A percentile compares a stretch with the other conserved stretches of the same genome.
phyloP scores from a whole-genome alignment of 2,329 filamentous ascomycete genomes.

The Colletotrichum noveboracense region DNA sequence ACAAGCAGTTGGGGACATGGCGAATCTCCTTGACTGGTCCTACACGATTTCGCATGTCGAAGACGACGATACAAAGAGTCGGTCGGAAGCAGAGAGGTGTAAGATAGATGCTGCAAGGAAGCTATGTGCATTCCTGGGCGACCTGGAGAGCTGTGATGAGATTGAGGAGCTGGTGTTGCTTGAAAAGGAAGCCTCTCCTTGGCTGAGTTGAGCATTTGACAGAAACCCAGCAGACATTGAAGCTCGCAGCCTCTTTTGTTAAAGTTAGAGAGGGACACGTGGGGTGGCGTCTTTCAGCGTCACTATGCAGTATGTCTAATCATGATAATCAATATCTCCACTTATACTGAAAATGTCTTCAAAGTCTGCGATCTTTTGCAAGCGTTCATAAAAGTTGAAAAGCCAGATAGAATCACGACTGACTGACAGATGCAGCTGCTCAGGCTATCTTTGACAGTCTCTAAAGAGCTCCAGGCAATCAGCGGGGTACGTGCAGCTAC shows the following conservation, averaged over 20 bases:
- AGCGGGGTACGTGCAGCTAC: neutral
- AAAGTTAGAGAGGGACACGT: neutral
- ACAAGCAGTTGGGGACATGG: constrained; percentile 32
- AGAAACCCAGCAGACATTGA: neutral
- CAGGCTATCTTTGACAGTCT: neutral
- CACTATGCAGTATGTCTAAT: neutral
- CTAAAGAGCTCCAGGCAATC: neutral
- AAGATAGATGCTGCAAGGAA: neutral
- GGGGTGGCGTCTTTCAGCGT: neutral
- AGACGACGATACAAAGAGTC: neutral
- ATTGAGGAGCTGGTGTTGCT: neutral
- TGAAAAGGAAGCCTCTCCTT: neutral
- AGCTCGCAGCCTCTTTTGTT: neutral
- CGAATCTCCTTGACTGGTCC: constrained; percentile 30
- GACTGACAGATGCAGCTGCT: neutral
- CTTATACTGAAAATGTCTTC: neutral
- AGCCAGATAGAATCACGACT: neutral
- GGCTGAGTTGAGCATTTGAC: neutral
- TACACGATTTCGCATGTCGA: constrained; percentile 26
- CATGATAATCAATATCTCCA: neutral
- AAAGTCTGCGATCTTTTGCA: neutral
- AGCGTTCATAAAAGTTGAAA: neutral
- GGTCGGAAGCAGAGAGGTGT: neutral
- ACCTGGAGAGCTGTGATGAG: neutral
- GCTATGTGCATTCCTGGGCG: neutral